Percentiles rank a stretch among this genome's conserved stretches.
These are phyloP conservation scores for Gloeophyllum trabeum DNA, from an alignment of 768 basidiomycete species.

Conservation along the genomic window DNA sequence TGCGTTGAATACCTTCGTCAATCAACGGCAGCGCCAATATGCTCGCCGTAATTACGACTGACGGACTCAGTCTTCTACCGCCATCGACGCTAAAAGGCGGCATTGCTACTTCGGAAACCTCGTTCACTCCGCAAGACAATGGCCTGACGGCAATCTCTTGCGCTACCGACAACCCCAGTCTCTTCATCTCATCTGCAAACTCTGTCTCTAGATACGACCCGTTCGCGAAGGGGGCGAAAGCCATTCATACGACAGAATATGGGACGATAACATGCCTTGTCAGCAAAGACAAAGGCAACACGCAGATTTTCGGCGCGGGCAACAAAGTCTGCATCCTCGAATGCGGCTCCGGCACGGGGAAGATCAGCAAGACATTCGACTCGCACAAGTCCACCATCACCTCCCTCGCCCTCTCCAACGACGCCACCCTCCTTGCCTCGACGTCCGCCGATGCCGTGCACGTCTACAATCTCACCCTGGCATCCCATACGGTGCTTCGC, in stretches of 20 bases:
- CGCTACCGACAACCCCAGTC: slow-evolving; percentile 41
- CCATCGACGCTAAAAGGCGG: slow-evolving; percentile 30
- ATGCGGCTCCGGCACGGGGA: slow-evolving; percentile 35
- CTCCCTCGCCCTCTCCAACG: slow-evolving; percentile 48
- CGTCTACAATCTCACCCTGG: slow-evolving; percentile 46
- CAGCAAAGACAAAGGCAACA: slow-evolving; percentile 22
- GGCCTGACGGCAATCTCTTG: slow-evolving; percentile 33
- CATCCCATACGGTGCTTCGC: slow-evolving; percentile 41
- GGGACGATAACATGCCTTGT: slow-evolving; percentile 22
- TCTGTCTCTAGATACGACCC: slow-evolving; percentile 44
- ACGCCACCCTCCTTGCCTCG: slow-evolving; percentile 43
- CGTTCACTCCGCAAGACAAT: slow-evolving; percentile 5
- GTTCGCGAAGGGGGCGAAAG: slow-evolving; percentile 8
- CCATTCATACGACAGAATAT: slow-evolving; percentile 7
- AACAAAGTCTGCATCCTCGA: slow-evolving; percentile 42
- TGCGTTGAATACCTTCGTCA: too few relatives aligned
- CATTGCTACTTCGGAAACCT: slow-evolving; percentile 25
- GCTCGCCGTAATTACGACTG: slow-evolving; percentile 43
- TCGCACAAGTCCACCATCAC: slow-evolving; percentile 34
- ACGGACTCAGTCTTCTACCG: slow-evolving; percentile 37
- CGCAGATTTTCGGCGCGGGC: slow-evolving; percentile 35
- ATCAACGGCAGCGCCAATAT: too few relatives aligned
- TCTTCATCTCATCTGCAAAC: slow-evolving; percentile 40
- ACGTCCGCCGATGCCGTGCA: slow-evolving; percentile 41
- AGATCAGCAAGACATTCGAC: slow-evolving; percentile 35